These are phyloP conservation scores for Omphalea diandra DNA, from an alignment of 441 rosid species.

Conservation along the genomic window DNA sequence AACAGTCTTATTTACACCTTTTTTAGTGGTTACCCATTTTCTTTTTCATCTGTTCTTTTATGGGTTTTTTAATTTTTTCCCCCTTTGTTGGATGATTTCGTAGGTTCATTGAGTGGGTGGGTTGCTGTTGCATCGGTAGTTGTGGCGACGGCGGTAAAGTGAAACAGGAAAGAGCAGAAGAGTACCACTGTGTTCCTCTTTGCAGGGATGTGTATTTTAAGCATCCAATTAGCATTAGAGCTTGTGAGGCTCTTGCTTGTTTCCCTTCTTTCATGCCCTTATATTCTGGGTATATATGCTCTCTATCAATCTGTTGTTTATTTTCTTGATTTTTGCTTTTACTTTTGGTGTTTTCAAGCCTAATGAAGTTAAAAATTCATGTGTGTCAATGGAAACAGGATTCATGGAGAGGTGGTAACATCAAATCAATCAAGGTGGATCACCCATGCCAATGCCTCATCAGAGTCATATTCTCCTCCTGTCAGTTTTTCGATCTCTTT, in stretches of 20 bases:
- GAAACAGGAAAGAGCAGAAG: constrained; percentile 34
- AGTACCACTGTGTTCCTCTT: constrained; percentile 19
- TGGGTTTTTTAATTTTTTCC: background rate
- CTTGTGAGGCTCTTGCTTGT: constrained; percentile 69
- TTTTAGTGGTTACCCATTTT: background rate
- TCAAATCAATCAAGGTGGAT: constrained; percentile 62
- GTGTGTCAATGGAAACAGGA: constrained; percentile 36
- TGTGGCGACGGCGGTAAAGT: constrained; percentile 33
- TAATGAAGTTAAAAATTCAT: constrained; percentile 9
- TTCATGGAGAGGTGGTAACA: constrained; percentile 77
- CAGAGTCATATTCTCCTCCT: constrained; percentile 33
- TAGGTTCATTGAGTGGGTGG: constrained; percentile 86
- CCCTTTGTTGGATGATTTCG: background rate
- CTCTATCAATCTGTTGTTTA: too few species aligned
- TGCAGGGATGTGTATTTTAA: constrained; percentile 58
- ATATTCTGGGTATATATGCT: constrained; percentile 59
- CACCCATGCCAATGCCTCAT: constrained; percentile 22
- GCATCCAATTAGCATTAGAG: constrained; percentile 49
- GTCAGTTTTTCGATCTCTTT: constrained; percentile 32
- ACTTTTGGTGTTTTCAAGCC: background rate
- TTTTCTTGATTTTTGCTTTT: background rate
- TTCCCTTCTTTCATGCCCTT: constrained; percentile 61
- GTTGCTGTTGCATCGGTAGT: constrained; percentile 58
- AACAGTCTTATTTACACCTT: too few species aligned
- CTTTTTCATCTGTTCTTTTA: background rate